phyloP scores from a whole-genome alignment of 805 yeast genomes.

The Teunomyces panamensis region DNA sequence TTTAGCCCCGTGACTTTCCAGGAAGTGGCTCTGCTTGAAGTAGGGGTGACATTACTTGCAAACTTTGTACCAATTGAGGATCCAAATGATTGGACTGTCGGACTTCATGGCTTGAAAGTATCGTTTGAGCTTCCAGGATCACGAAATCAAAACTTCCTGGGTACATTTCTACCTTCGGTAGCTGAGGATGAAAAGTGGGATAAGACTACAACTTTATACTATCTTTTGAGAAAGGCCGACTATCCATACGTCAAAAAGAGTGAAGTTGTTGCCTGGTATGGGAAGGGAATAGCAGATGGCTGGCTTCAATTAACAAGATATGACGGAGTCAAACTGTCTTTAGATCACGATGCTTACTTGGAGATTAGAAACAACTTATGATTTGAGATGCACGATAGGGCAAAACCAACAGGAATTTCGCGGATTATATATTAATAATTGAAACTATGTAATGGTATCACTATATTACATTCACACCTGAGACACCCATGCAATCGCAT shows the following conservation, averaged over 20 bases:
- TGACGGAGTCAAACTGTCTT: constrained; percentile 31
- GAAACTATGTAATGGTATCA: background rate
- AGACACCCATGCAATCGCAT: constrained; percentile 38
- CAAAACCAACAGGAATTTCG: no score
- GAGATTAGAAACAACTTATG: constrained; percentile 10
- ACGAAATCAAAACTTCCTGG: constrained; percentile 45
- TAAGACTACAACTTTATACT: constrained; percentile 63
- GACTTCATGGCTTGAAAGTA: constrained; percentile 76
- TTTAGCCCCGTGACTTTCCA: constrained; percentile 57
- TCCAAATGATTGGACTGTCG: constrained; percentile 74
- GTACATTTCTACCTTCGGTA: constrained; percentile 90
- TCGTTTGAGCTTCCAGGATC: constrained; percentile 31
- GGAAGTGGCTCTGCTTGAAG: constrained; percentile 58
- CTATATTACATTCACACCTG: constrained; percentile 1
- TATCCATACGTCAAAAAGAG: constrained; percentile 2
- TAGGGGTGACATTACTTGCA: constrained; percentile 61
- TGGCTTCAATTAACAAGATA: constrained; percentile 33
- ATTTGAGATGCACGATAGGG: no score
- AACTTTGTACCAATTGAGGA: constrained; percentile 53
- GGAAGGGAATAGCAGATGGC: constrained; percentile 28
- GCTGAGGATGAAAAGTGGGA: constrained; percentile 87
- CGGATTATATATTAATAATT: background rate
- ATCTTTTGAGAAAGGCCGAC: constrained; percentile 76
- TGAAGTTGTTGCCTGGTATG: constrained; percentile 20
- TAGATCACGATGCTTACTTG: constrained; percentile 22